phyloP scores from a whole-genome alignment of 2,329 filamentous ascomycete species.

The Ophiostoma ulmi region DNA sequence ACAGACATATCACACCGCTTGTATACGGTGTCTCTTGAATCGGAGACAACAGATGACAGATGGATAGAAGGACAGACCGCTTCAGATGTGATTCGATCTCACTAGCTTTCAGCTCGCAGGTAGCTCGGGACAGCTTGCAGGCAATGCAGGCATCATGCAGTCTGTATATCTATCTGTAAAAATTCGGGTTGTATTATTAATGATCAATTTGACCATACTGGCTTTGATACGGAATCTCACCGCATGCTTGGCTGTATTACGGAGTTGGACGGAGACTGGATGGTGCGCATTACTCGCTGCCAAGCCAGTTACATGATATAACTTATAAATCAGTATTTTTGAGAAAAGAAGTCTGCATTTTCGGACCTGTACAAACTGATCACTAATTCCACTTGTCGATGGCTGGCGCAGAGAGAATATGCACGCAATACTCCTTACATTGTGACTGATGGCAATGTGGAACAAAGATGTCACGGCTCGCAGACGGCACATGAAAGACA shows the following conservation, averaged over 20 bases:
- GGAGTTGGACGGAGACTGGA: neutral
- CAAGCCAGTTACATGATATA: neutral
- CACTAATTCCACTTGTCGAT: neutral
- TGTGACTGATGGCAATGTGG: neutral
- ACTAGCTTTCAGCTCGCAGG: neutral
- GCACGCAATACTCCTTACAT: neutral
- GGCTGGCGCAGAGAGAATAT: neutral
- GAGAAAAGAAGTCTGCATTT: too few relatives aligned
- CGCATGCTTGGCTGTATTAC: neutral
- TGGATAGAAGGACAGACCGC: neutral
- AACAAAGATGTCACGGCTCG: too few relatives aligned
- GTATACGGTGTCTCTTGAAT: neutral
- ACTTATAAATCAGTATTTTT: neutral
- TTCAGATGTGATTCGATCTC: neutral
- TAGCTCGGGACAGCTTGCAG: neutral
- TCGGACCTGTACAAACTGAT: too few relatives aligned
- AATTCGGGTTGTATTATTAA: neutral
- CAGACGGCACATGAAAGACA: too few relatives aligned
- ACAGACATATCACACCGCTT: constrained; percentile 1
- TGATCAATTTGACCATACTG: too few relatives aligned
- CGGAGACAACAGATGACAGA: neutral
- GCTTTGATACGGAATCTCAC: neutral
- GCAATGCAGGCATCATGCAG: too few relatives aligned
- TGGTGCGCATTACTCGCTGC: neutral
- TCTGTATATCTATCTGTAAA: too few relatives aligned